phyloP scores from a whole-genome alignment of 78 protist species.

The Creolimax fragrantissima region DNA sequence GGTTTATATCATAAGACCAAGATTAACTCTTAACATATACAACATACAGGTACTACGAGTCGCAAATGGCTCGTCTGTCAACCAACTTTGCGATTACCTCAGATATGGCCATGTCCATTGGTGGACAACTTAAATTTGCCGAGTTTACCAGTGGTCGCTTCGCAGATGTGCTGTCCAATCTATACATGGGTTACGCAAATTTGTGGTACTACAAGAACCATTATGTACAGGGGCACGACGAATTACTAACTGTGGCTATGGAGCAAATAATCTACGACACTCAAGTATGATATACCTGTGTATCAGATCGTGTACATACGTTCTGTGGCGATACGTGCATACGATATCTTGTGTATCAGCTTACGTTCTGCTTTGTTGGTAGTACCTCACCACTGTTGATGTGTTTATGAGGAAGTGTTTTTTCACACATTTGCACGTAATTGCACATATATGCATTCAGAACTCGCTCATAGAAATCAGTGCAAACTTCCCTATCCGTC shows the following conservation, averaged over 20 bases:
- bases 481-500: conserved; percentile 16
- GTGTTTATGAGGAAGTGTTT: not conserved
- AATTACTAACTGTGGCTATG: conserved; percentile 18
- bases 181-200: conserved; percentile 34
- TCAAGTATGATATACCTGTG: not conserved
- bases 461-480: conserved; percentile 4
- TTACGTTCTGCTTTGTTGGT: not conserved
- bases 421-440: not conserved
- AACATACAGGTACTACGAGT: conserved; percentile 36
- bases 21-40: no score
- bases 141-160: conserved; percentile 38
- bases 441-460: no score
- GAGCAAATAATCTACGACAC: not conserved
- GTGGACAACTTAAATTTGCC: conserved; percentile 31
- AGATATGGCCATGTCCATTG: conserved; percentile 33
- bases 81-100: conserved; percentile 32
- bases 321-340: no score
- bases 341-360: not conserved
- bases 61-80: conserved; percentile 30
- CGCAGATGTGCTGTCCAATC: conserved; percentile 27
- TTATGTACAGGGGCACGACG: not conserved
- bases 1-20: no score
- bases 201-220: conserved; percentile 26
- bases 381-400: not conserved
- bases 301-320: no score